A percentile compares a stretch with the other conserved stretches of the same genome.
Conservation (phyloP, 371 early-diverging fungal genomes). For the Mortierella sp. region DNA sequence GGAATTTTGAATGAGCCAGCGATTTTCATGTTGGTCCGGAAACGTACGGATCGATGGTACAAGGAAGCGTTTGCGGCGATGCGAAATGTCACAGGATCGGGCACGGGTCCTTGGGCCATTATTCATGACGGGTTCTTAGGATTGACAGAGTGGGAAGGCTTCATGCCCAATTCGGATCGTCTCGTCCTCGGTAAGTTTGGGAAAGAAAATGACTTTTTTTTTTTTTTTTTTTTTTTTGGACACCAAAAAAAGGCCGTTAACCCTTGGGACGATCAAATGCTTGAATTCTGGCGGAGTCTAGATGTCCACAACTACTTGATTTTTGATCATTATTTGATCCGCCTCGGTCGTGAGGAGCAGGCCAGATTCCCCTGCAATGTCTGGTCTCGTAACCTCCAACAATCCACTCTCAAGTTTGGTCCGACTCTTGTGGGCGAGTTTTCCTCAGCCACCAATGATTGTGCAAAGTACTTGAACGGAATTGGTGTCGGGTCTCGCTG, state of each 20-base stretch:
- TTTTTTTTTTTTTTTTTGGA: neutral
- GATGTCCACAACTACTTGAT: slow-evolving; percentile 66
- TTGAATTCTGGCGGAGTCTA: slow-evolving; percentile 1
- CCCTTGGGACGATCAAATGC: no score
- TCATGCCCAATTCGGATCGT: slow-evolving; percentile 45
- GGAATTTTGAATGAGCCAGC: slow-evolving; percentile 62
- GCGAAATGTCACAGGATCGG: slow-evolving; percentile 27
- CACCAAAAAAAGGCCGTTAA: neutral
- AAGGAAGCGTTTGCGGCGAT: slow-evolving; percentile 41
- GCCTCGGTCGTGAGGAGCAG: slow-evolving; percentile 55
- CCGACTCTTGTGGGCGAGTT: slow-evolving; percentile 79
- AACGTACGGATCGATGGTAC: slow-evolving; percentile 30
- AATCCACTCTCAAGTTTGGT: slow-evolving; percentile 47
- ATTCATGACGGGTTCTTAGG: slow-evolving; percentile 55
- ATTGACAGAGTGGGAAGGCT: slow-evolving; percentile 48
- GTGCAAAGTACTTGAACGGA: slow-evolving; percentile 79
- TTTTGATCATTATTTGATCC: slow-evolving; percentile 58
- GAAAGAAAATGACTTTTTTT: neutral
- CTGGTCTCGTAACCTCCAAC: slow-evolving; percentile 52
- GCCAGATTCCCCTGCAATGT: slow-evolving; percentile 59
- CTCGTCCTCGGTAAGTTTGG: slow-evolving; percentile 40
- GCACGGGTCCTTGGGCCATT: slow-evolving; percentile 39
- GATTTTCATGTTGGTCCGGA: slow-evolving; percentile 40
- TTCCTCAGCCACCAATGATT: slow-evolving; percentile 79
- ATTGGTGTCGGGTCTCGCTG: slow-evolving; percentile 72